Conservation (phyloP, 805 yeast species). For the Tetrapisispora iriomotensis region DNA sequence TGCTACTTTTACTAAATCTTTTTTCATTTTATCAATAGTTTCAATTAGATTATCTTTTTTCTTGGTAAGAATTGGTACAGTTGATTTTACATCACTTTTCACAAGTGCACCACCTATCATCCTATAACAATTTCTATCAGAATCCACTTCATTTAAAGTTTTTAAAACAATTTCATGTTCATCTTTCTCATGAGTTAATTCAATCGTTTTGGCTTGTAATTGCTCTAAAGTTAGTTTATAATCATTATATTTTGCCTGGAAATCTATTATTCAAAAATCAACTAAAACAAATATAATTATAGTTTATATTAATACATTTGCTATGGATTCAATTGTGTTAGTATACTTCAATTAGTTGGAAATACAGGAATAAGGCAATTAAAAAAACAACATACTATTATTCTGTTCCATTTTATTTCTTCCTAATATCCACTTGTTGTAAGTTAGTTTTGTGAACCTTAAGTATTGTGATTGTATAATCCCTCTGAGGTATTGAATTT, state of each 20-base stretch:
- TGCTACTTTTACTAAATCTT: conserved; percentile 23
- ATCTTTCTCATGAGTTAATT: conserved; percentile 40
- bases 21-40: conserved; percentile 23
- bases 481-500: no score
- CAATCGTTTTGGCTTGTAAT: conserved; percentile 37
- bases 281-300: no score
- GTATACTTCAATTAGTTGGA: no score
- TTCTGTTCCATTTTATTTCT: no score
- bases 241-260: conserved; percentile 42
- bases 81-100: conserved; percentile 73
- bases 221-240: conserved; percentile 41
- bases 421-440: no score
- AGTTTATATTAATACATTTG: no score
- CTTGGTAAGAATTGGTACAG: conserved; percentile 48
- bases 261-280: conserved; percentile 24
- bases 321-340: neutral
- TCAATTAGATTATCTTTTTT: conserved; percentile 40
- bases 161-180: conserved; percentile 46
- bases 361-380: no score
- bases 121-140: conserved; percentile 72
- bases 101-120: conserved; percentile 92
- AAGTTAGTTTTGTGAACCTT: no score
- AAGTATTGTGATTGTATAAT: no score
- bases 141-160: conserved; percentile 43
- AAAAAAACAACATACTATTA: neutral